These are phyloP conservation scores for Fusarium duplospermum DNA, from an alignment of 2,329 filamentous ascomycete species.

Conservation along the genomic window DNA sequence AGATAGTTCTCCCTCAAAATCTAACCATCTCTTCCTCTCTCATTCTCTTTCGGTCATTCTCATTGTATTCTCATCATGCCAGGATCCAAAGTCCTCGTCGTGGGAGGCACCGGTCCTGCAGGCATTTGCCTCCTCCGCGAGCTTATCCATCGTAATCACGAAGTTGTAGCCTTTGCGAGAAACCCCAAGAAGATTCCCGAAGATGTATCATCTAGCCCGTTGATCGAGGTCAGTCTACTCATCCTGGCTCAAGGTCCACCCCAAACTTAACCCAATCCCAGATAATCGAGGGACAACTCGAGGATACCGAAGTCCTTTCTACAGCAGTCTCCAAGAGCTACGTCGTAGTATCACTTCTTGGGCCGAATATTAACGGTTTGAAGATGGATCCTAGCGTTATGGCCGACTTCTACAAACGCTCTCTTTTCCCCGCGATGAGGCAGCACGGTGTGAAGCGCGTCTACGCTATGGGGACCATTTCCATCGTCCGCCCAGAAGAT, in stretches of 20 bases:
- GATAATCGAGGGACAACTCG: conserved; percentile 6
- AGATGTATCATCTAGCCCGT: background rate
- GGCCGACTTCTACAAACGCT: conserved; percentile 7
- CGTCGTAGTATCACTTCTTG: conserved; percentile 24
- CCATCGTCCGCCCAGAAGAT: conserved; percentile 43
- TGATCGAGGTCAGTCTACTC: conserved; percentile 8
- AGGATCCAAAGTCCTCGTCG: conserved; percentile 33
- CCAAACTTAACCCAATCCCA: background rate
- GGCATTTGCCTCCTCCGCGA: conserved; percentile 47
- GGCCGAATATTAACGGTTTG: background rate
- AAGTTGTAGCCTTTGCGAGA: conserved; percentile 36
- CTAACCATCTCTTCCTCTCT: background rate
- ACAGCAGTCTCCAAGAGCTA: conserved; percentile 8
- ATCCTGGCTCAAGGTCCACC: background rate
- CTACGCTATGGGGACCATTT: conserved; percentile 49
- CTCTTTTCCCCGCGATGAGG: conserved; percentile 20
- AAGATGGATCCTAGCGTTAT: background rate
- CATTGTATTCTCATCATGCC: background rate
- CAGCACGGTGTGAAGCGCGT: conserved; percentile 40
- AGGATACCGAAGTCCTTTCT: background rate
- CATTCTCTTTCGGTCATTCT: too few relatives aligned
- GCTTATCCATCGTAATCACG: conserved; percentile 42
- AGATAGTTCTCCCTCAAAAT: background rate
- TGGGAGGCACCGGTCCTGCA: conserved; percentile 48
- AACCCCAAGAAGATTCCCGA: conserved; percentile 15